Conservation (phyloP, 306 rosid genomes). For the Fragaria iinumae region DNA sequence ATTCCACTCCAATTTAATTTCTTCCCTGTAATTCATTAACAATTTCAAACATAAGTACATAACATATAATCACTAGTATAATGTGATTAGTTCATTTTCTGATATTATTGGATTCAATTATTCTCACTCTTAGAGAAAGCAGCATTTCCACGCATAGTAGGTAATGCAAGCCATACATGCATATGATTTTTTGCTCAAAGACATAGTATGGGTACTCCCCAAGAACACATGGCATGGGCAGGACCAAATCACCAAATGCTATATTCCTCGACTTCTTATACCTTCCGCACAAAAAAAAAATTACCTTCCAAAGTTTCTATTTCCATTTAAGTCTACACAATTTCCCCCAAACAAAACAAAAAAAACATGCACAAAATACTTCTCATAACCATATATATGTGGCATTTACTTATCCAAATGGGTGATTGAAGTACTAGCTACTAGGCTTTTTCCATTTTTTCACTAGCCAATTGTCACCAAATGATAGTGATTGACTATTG, state of each 20-base stretch:
- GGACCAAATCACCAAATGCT: constrained; percentile 10
- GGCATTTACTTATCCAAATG: background rate
- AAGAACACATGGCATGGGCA: constrained; percentile 26
- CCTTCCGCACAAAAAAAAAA: background rate
- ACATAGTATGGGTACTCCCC: constrained; percentile 21
- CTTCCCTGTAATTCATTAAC: background rate
- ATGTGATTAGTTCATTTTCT: background rate
- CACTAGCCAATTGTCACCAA: background rate
- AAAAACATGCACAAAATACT: background rate
- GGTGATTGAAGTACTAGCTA: background rate
- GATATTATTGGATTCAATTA: background rate
- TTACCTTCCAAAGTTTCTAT: background rate
- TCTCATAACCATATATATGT: background rate
- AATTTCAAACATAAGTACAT: constrained; percentile 1
- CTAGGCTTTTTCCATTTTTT: background rate
- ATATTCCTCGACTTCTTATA: background rate
- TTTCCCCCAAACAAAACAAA: background rate
- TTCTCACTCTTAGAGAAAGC: background rate
- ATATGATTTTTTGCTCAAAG: background rate
- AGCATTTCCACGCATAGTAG: background rate
- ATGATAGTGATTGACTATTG: too few relatives aligned
- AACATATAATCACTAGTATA: background rate
- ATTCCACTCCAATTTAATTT: constrained; percentile 24
- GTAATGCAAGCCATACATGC: constrained; percentile 9
- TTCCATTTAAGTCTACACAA: background rate